Base-by-base conservation (phyloP, 257 asterid species). In the Ehretia macrophylla region DNA sequence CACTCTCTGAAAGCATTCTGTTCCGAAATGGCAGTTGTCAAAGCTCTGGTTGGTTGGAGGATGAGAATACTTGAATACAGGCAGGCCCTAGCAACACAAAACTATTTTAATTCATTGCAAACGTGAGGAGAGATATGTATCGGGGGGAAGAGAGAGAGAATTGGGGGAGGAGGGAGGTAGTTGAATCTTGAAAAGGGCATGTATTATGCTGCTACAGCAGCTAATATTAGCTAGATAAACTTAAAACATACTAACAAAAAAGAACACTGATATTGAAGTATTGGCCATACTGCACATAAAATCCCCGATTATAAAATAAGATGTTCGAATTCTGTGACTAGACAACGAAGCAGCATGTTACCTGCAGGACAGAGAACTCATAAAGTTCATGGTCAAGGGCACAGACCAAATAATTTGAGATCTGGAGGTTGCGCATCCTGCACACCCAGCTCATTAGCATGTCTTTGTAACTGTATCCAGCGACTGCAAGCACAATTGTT, bases 361-460 rank as follows among this genome's bases (percentile, higher is more conserved):
- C 97, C 97, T 92, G 99, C 76, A 86, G 64, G 68, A 88, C 72
- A 17, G 95, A 72, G 71, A 88, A 88, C 12, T 81, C 81, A 46
- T 86, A 89, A 54, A 81, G 65, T 67, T 92, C 91, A 32, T 74
- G 70, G 46, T 92, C 96, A 66, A 88, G 91, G 54, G 96, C 96
- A 62, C 89, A 80, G 62, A 88, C 85, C 76, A 92, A 77, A 45
- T 81, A 88, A 71, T 88, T 88, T 4, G 60, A 67, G 13, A 92
- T 67, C 72, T 67, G 75, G 37, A 92, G 95, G 65, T 61, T 80
- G 44, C 77, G 77, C 40, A 84, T 79, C 72, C 91, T 78, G 77
- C 99, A 92, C 6, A 77, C 84, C 99, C 99, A 92, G 71, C 97
- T 92, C 99, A 92, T 92, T 49, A 88, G 75, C 96, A 89, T 84